Evolutionary conservation across 2,329 filamentous ascomycete species (phyloP).

Genomic region (Paraphaeosphaeria sporulosa): DNA sequence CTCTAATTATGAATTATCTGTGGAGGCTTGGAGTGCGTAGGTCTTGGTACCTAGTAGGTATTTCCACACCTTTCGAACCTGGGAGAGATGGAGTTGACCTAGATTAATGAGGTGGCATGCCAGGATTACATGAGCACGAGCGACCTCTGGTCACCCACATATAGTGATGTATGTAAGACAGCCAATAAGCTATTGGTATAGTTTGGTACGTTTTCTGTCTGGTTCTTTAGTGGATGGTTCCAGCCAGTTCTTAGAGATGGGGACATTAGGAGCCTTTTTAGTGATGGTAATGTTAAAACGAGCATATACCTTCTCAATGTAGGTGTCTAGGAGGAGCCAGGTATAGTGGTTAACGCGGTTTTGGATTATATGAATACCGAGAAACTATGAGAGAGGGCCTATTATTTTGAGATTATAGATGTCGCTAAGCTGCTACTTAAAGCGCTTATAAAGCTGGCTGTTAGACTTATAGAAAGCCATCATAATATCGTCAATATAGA

Average conservation of each 20-base stretch:
- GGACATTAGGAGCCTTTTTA: no score
- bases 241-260: no score
- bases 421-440: neutral
- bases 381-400: neutral
- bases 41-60: no score
- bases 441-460: neutral
- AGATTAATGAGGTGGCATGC: neutral
- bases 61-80: no score
- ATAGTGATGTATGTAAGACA: no score
- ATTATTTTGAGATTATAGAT: neutral
- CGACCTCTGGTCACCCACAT: no score
- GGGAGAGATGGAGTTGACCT: neutral
- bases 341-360: neutral
- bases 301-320: neutral
- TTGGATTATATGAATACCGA: neutral
- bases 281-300: no score
- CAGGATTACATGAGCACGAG: no score
- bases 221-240: neutral
- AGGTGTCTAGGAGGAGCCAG: neutral
- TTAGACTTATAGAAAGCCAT: neutral
- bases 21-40: no score
- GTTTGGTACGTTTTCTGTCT: no score
- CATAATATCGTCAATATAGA: constrained; percentile 19
- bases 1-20: no score
- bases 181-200: no score